Base-by-base conservation (phyloP, 768 basidiomycete genomes). In the Russula olivacea region DNA sequence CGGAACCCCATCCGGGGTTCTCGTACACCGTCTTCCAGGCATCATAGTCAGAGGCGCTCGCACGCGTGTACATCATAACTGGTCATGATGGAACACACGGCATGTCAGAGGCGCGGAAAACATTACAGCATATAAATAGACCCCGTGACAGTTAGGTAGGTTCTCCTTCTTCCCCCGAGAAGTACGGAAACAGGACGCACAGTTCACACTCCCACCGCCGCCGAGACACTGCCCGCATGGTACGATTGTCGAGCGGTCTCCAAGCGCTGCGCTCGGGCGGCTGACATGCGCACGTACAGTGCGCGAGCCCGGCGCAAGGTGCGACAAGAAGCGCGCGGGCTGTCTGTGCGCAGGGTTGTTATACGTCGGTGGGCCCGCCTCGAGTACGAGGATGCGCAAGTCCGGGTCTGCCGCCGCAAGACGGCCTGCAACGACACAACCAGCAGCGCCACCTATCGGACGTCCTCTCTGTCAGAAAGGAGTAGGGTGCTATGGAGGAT, bases 1-100 rank as follows among this genome's bases (percentile, higher is more conserved):
- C 74, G 0, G 82, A 81, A 6, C 83, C 76, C 87, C 87, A 88
- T 1, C 85, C 86, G 1, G 78, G 71, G 68, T 87, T 86, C 4
- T 75, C 76, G 28, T 81, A 71, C 2, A 75, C 69, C 3, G 48
- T 65, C 65, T 81, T 79, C 86, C 86, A 87, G 55, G 82, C 82
- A 65, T 88, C 83, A 53, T 82, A 86, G 68, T 88, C 87, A 0
- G 84, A 86, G 1, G 83, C 80, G 9, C 81, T 72, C 15, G 83
- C 80, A 28, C 86, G 79, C 0, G 78, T 81, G 64, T 86, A 87
- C 76, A 82, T 76, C 69, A 58, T 58, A 48, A 55, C 66, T 67
- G 21, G 41, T 21, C 17, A 38, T 17, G 5, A 36, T 49, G 48
- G 23, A 25, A 49, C 9, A 4, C 3, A 14, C 11, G 47, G 21